Evolutionary conservation across 352 stramenopile genomes (phyloP).

Genomic region (Pythium phragmiticola): DNA sequence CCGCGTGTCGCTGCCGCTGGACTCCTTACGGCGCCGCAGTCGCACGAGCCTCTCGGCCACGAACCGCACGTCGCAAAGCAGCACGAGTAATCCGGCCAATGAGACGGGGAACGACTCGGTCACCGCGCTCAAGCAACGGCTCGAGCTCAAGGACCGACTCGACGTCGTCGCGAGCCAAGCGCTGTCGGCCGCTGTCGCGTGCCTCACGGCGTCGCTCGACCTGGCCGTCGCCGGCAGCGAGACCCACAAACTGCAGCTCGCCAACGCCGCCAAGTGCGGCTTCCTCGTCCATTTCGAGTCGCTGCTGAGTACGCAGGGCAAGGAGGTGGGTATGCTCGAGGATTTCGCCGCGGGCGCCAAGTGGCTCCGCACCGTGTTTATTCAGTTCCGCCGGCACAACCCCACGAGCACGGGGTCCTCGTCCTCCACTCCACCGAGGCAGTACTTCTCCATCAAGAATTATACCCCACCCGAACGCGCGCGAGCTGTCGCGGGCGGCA

Average conservation of each 20-base stretch:
- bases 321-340: constrained; percentile 95
- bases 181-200: constrained; percentile 65
- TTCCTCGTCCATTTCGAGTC: constrained; percentile 85
- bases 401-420: constrained; percentile 28
- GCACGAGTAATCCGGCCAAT: constrained; percentile 19
- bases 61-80: constrained; percentile 16
- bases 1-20: background rate
- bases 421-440: constrained; percentile 20
- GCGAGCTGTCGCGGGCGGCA: constrained; percentile 20
- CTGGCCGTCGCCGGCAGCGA: constrained; percentile 56
- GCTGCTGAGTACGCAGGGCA: constrained; percentile 89
- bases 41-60: constrained; percentile 16
- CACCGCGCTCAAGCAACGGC: constrained; percentile 53
- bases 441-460: constrained; percentile 61
- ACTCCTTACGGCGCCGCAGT: constrained; percentile 6
- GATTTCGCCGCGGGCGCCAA: constrained; percentile 83
- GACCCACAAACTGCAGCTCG: constrained; percentile 55
- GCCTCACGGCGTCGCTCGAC: constrained; percentile 64
- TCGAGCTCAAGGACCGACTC: constrained; percentile 70
- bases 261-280: constrained; percentile 50
- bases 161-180: constrained; percentile 76
- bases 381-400: constrained; percentile 55
- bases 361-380: constrained; percentile 79
- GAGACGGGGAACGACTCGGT: constrained; percentile 39
- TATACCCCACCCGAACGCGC: constrained; percentile 40